These are phyloP conservation scores for Wallacemonas rigidus DNA, from an alignment of 208 protist genomes.

Conservation along the genomic window DNA sequence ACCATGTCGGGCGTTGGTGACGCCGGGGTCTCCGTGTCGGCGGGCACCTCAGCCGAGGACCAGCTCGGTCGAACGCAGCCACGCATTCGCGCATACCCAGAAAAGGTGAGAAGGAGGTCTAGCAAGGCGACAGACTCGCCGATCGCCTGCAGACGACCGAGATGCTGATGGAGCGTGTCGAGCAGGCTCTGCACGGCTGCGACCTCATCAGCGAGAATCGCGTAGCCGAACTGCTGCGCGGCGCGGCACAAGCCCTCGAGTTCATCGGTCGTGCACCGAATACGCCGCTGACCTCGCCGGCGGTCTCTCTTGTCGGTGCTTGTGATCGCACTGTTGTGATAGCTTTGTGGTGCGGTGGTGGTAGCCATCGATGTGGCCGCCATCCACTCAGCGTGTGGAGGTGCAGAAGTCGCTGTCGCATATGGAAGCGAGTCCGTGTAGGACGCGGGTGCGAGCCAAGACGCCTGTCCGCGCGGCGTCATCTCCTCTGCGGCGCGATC, in stretches of 20 bases:
- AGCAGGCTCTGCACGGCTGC: conserved; percentile 58
- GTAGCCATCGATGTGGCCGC: conserved; percentile 6
- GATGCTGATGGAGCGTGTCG: conserved; percentile 45
- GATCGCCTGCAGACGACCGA: conserved; percentile 83
- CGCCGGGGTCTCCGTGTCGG: conserved; percentile 14
- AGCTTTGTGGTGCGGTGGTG: background rate
- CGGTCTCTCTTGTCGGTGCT: background rate
- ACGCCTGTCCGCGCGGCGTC: too few relatives aligned
- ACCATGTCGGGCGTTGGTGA: background rate
- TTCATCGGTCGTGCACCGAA: conserved; percentile 78
- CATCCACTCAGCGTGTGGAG: background rate
- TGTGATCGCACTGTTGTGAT: background rate
- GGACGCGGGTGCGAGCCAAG: too few relatives aligned
- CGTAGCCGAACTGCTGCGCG: conserved; percentile 53
- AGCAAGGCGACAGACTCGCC: conserved; percentile 88
- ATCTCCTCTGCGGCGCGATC: too few relatives aligned
- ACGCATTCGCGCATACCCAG: conserved; percentile 51
- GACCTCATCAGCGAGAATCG: conserved; percentile 70
- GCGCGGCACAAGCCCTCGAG: conserved; percentile 65
- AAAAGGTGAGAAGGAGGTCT: conserved; percentile 83
- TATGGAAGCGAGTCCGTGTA: background rate
- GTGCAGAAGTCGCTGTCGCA: background rate
- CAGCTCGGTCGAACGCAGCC: conserved; percentile 45
- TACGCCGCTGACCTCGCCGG: conserved; percentile 11
- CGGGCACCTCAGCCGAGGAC: conserved; percentile 19